These are phyloP conservation scores for Colletotrichum tabaci DNA, from an alignment of 2,329 filamentous ascomycete genomes.

Conservation along the genomic window DNA sequence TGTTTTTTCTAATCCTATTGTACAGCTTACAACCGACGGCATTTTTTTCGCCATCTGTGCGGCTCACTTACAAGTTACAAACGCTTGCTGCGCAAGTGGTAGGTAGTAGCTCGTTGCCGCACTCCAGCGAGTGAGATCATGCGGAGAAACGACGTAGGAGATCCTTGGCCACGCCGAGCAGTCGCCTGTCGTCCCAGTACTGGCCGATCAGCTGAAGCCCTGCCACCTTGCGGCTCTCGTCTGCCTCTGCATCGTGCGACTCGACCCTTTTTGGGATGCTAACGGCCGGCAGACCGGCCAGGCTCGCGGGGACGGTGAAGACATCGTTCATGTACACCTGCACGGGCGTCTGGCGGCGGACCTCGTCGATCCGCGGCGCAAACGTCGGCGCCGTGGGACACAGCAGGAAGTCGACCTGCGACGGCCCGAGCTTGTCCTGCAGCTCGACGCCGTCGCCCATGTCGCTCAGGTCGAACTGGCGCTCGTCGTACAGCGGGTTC, in stretches of 20 bases:
- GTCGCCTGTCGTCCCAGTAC: slow-evolving; percentile 79
- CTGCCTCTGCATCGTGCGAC: slow-evolving; percentile 47
- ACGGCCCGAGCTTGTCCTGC: slow-evolving; percentile 70
- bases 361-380: slow-evolving; percentile 75
- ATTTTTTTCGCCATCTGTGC: background rate
- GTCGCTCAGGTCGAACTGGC: slow-evolving; percentile 72
- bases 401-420: slow-evolving; percentile 86
- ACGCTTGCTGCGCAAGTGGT: background rate
- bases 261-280: slow-evolving; percentile 87
- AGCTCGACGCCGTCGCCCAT: slow-evolving; percentile 67
- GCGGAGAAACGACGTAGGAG: slow-evolving; percentile 52
- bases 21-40: slow-evolving; percentile 2
- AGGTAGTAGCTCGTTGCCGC: background rate
- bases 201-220: slow-evolving; percentile 87
- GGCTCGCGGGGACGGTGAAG: slow-evolving; percentile 93
- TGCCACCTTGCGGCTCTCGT: slow-evolving; percentile 52
- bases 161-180: slow-evolving; percentile 71
- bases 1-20: slow-evolving; percentile 15
- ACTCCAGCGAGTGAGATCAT: background rate
- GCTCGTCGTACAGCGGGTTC: slow-evolving; percentile 75
- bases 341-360: slow-evolving; percentile 71
- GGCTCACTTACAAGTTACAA: background rate
- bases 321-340: slow-evolving; percentile 93
- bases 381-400: slow-evolving; percentile 88
- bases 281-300: slow-evolving; percentile 91